Base-by-base conservation (phyloP, 1,284 basidiomycete species). In the Ganoderma sinense region DNA sequence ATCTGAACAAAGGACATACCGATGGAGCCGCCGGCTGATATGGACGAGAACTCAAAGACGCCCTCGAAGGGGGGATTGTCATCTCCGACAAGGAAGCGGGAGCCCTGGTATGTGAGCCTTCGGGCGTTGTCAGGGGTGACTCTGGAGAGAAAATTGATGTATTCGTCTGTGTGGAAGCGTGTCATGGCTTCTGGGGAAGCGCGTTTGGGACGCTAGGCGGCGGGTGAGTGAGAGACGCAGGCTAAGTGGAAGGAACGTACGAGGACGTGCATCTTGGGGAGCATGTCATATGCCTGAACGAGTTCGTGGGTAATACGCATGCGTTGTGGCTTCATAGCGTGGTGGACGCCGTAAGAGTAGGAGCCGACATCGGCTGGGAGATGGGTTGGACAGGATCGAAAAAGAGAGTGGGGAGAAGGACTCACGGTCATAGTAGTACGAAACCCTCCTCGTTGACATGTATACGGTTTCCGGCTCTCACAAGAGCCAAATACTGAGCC, bases 241-340 rank as follows among this genome's bases (percentile, higher is more conserved):
- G n/a, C n/a, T 40, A 23, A 13, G 23, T 26, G 20, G 20, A 29
- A 53, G 26, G 39, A 14, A 82, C 91, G 74, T 77, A 96, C 95
- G 73, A 97, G 84, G 68, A 98, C 88, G 77, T 97, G 92, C 96
- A 99, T 97, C 81, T 94, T 90, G 71, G 91, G 89, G 45, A 97
- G 85, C 88, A 99, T 93, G 16, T 92, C 94, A 76, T 99, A 99
- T 64, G 95, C 94, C 36, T 91, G 88, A 62, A 99, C 91, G 67
- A 99, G n/a, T n/a, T n/a, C n/a, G n/a, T n/a, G n/a, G n/a, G n/a
- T n/a, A n/a, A n/a, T n/a, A n/a, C n/a, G n/a, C n/a, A n/a, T n/a
- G n/a, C n/a, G n/a, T n/a, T n/a, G n/a, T n/a, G n/a, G n/a, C n/a
- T n/a, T n/a, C n/a, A n/a, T n/a, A n/a, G n/a, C n/a, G n/a, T n/a